phyloP scores from a whole-genome alignment of 2,329 filamentous ascomycete species.

The Fusarium continuum region DNA sequence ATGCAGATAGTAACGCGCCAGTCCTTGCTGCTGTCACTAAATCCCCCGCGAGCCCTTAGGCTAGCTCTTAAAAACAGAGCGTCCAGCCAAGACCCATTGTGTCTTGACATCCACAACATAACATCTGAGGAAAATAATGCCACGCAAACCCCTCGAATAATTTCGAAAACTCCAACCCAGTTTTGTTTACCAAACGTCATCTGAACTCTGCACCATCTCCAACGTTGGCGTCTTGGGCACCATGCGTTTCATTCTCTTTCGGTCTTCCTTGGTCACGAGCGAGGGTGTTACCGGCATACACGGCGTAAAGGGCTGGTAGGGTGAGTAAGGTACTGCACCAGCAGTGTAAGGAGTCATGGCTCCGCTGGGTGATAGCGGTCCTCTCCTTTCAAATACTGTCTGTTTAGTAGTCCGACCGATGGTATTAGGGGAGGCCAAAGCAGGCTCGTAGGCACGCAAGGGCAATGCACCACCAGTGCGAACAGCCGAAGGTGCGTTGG shows the following conservation, averaged over 20 bases:
- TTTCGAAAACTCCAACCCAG: constrained; percentile 1
- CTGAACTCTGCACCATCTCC: constrained; percentile 68
- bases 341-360: constrained; percentile 71
- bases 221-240: constrained; percentile 70
- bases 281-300: constrained; percentile 80
- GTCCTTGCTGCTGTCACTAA: constrained; percentile 20
- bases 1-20: constrained; percentile 19
- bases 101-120: constrained; percentile 27
- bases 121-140: constrained; percentile 42
- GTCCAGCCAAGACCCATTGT: constrained; percentile 23
- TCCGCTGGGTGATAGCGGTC: constrained; percentile 64
- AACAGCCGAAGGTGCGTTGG: constrained; percentile 63
- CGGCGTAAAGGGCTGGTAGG: constrained; percentile 82
- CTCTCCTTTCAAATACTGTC: constrained; percentile 68
- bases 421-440: constrained; percentile 60
- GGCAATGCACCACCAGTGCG: constrained; percentile 67
- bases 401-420: constrained; percentile 65
- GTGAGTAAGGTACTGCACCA: constrained; percentile 73
- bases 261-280: constrained; percentile 74
- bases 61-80: constrained; percentile 14
- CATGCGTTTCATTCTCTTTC: constrained; percentile 73
- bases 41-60: constrained; percentile 10
- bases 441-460: constrained; percentile 69
- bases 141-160: constrained; percentile 15
- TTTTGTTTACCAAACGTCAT: constrained; percentile 71